Percentiles rank a stretch among this genome's conserved stretches.
These are phyloP conservation scores for Blastomyces percursus DNA, from an alignment of 2,329 filamentous ascomycete genomes.

Conservation along the genomic window DNA sequence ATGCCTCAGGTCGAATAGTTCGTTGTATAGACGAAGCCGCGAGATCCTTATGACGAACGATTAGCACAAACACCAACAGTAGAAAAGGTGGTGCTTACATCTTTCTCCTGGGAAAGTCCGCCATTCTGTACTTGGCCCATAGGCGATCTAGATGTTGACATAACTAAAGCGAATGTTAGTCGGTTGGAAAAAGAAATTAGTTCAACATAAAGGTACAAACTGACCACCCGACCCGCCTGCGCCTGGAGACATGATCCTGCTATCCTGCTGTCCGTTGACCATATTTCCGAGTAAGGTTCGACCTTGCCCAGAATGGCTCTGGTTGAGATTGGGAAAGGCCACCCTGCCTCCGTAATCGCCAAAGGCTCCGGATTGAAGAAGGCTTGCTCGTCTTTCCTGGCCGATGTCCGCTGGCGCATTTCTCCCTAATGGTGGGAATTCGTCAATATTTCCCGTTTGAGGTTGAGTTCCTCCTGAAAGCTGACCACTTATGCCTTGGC, in stretches of 20 bases:
- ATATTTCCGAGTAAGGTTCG: constrained; percentile 23
- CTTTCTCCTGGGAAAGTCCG: constrained; percentile 34
- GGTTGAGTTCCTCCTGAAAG: constrained; percentile 41
- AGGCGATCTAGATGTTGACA: constrained; percentile 33
- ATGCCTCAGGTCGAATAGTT: constrained; percentile 19
- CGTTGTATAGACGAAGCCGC: constrained; percentile 23
- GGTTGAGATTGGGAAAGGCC: constrained; percentile 34
- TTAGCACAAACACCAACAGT: constrained; percentile 9
- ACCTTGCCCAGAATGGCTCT: constrained; percentile 28
- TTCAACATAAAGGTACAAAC: constrained; percentile 6
- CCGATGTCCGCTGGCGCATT: constrained; percentile 20
- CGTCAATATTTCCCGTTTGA: constrained; percentile 47
- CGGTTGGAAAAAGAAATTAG: constrained; percentile 7
- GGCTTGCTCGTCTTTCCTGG: constrained; percentile 11
- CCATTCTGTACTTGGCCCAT: constrained; percentile 35
- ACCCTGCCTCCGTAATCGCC: constrained; percentile 31
- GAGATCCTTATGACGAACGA: constrained; percentile 24
- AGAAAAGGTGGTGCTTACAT: constrained; percentile 17
- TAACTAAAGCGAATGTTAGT: constrained; percentile 20
- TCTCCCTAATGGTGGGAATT: constrained; percentile 50
- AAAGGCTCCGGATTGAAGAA: constrained; percentile 36
- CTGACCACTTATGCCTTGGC: constrained; percentile 43
- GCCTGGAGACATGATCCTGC: constrained; percentile 29
- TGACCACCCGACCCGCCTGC: constrained; percentile 24
- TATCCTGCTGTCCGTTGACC: constrained; percentile 29